Evolutionary conservation across 495 filamentous ascomycete genomes (phyloP).

Genomic region (Penicillium paxilli): DNA sequence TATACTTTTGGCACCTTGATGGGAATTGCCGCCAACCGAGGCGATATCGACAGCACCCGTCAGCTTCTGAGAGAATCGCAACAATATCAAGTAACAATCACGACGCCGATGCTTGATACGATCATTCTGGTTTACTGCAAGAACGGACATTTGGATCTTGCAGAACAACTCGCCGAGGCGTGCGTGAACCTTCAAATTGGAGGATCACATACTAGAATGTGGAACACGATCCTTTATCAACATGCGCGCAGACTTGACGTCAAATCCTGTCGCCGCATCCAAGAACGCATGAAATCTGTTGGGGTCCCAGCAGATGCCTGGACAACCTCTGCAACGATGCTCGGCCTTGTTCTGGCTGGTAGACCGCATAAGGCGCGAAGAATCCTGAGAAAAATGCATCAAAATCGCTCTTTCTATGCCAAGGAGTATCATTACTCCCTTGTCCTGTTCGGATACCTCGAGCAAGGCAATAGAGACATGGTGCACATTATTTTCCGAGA

Average conservation of each 20-base stretch:
- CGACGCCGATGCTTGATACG: conserved; percentile 57
- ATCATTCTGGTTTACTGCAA: conserved; percentile 70
- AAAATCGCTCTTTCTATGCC: conserved; percentile 54
- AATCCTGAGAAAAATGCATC: conserved; percentile 62
- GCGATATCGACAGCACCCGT: conserved; percentile 69
- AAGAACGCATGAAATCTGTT: conserved; percentile 59
- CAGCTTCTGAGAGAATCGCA: conserved; percentile 60
- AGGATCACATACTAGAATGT: conserved; percentile 60
- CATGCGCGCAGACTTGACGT: conserved; percentile 68
- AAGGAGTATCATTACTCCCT: conserved; percentile 75
- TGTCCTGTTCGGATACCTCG: conserved; percentile 66
- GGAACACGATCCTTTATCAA: conserved; percentile 73
- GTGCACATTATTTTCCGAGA: conserved; percentile 53
- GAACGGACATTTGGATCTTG: conserved; percentile 57
- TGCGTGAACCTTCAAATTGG: conserved; percentile 38
- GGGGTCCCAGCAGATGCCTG: conserved; percentile 61
- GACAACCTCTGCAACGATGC: conserved; percentile 76
- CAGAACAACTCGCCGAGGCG: conserved; percentile 59
- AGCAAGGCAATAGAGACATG: conserved; percentile 46
- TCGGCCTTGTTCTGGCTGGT: conserved; percentile 59
- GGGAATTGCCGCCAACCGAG: conserved; percentile 65
- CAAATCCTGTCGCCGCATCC: conserved; percentile 56
- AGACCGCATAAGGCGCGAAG: conserved; percentile 65
- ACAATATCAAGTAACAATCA: conserved; percentile 37
- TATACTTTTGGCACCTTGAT: conserved; percentile 72